A percentile compares a stretch with the other conserved stretches of the same genome.
Conservation (phyloP, 345 rosid genomes). For the Luvunga scandens region DNA sequence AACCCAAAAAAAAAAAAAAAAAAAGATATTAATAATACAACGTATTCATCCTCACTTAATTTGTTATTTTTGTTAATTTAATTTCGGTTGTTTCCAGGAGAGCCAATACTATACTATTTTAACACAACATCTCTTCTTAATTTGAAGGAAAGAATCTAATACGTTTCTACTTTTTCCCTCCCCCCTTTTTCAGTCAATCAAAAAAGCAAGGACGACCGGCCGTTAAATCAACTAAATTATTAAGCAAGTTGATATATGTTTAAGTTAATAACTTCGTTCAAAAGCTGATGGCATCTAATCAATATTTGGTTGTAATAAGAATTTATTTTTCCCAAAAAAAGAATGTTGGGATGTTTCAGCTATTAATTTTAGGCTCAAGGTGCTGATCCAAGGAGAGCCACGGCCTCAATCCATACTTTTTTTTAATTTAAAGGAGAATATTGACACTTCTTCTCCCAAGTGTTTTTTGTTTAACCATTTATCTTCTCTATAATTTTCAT, state of each 20-base stretch:
- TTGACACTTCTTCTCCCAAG: too few species aligned
- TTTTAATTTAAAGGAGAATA: too few species aligned
- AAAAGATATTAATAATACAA: not conserved
- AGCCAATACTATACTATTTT: not conserved
- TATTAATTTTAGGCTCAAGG: not conserved
- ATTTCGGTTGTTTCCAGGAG: not conserved
- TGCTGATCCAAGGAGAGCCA: too few species aligned
- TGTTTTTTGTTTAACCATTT: too few species aligned
- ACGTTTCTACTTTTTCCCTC: not conserved
- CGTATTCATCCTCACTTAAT: not conserved
- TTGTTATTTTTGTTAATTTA: not conserved
- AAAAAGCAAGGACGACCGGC: not conserved
- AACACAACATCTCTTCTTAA: too few species aligned
- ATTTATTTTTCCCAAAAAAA: not conserved
- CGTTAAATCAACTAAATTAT: not conserved
- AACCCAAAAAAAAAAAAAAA: too few species aligned
- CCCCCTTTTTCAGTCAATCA: not conserved
- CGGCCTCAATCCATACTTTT: too few species aligned
- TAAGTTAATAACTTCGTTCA: not conserved
- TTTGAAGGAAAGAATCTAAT: slow-evolving; percentile 1
- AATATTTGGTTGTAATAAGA: not conserved
- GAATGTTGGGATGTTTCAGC: not conserved
- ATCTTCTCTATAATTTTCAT: too few species aligned
- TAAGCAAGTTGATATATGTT: not conserved
- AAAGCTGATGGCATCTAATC: not conserved